Evolutionary conservation across 129 eudicot genomes (phyloP), one percentile per base, ranked within the genome.

Genomic region (Smallanthus sonchifolius): DNA sequence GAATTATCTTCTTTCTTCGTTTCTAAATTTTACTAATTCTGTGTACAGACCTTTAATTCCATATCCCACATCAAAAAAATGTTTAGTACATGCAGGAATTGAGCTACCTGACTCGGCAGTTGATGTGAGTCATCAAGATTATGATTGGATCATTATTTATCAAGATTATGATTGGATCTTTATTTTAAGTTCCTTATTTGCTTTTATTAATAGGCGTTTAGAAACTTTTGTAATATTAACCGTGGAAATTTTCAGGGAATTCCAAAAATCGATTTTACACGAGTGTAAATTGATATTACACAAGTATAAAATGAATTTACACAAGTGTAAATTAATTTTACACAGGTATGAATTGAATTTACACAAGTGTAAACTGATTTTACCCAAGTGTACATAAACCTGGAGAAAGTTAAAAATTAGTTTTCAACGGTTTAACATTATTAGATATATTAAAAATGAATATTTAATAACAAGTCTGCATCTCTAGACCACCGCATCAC

Each of bases 101-200:
- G 96, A 90, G 74, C 81, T 48, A 34, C 99, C 99, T 64, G 99
- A 94, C 77, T 94, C 97, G 99, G 99, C 97, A 61, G 16, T 71
- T 86, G 97, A 90, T 82, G 99, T 94, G 83, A 94, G 97, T 85
- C 7, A n/a, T n/a, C n/a, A n/a, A n/a, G n/a, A n/a, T n/a, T n/a
- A n/a, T n/a, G n/a, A n/a, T n/a, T n/a, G n/a, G n/a, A n/a, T n/a
- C n/a, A n/a, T n/a, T n/a, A n/a, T n/a, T n/a, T n/a, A 37, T 51
- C 42, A 14, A 52, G 16, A 16, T 75, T 57, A 68, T 71, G 66
- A 48, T 59, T 64, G 9, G 44, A 14, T 10, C 48, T 70, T 49
- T 65, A 5, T 40, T 2, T 11, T 64, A 39, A 59, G 73, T 14
- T 35, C 14, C 5, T 38, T 62, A 8, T 75, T 40, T 34, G 45